Evolutionary conservation across 2,329 filamentous ascomycete genomes (phyloP), one percentile per base, ranked within the genome.

Genomic region (Chaetomiaceae sp.): DNA sequence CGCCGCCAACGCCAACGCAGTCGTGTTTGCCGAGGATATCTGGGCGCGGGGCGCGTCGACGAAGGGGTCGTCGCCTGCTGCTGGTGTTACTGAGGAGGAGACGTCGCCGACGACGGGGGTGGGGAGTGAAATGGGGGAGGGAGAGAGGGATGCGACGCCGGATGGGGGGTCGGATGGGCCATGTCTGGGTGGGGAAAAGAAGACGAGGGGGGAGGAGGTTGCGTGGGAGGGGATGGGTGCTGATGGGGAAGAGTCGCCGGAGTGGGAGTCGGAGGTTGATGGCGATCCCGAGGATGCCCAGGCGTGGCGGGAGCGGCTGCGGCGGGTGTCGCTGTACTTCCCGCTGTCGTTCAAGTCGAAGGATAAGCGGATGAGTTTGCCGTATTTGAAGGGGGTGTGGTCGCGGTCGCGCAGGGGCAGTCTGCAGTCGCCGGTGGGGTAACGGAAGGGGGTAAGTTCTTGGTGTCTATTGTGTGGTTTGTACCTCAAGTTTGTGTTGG

Each of bases 311-410:
- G 42, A 33, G n/a, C 44, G 38, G 19, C 34, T 45, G 17, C 47
- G 39, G n/a, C 41, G 40, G 15, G 22, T 39, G 35, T 55, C 55
- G 12, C 22, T 57, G 10, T 40, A 47, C 14, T 24, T 51, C 6
- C 39, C 47, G 7, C 30, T 33, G 22, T 46, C 48, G 14, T 37
- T 41, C 6, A 47, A 34, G 22, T 47, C 45, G 1, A 50, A 43
- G 15, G 51, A 59, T 5, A 62, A 60, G 44, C 58, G 62, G 18
- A 60, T 60, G 60, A 66, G 65, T 36, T 47, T 66, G 52, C 63
- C 64, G n/a, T 49, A 56, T 15, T 18, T 61, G 19, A 58, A 56
- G 27, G 56, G 54, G 6, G 37, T 58, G 3, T 66, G 62, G 64
- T 56, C 56, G 4, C 44, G 30, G 22, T 50, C 42, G 14, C 18